phyloP scores from a whole-genome alignment of 805 yeast species.

The Wickerhamia fluorescens region DNA sequence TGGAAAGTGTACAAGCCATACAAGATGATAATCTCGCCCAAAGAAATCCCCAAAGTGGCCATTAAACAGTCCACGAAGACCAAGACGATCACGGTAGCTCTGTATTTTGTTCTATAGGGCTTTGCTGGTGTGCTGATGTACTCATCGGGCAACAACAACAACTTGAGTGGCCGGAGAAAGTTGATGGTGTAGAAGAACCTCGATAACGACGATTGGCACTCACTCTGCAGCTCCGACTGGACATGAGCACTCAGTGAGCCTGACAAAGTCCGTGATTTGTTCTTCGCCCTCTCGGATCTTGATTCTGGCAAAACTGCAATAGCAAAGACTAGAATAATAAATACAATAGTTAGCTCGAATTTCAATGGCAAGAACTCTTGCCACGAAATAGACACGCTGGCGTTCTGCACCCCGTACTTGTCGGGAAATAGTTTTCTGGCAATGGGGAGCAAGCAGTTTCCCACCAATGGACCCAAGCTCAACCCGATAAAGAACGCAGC shows the following conservation, averaged over 20 bases:
- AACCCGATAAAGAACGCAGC: slow-evolving; percentile 56
- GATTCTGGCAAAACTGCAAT: slow-evolving; percentile 52
- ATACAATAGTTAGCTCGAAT: slow-evolving; percentile 25
- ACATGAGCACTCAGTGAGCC: slow-evolving; percentile 8
- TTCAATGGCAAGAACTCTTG: slow-evolving; percentile 28
- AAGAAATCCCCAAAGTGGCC: slow-evolving; percentile 31
- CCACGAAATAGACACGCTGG: slow-evolving; percentile 8
- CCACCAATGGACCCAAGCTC: slow-evolving; percentile 58
- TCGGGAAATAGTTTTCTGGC: not conserved
- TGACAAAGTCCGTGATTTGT: slow-evolving; percentile 41
- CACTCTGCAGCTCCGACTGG: not conserved
- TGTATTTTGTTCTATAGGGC: slow-evolving; percentile 9
- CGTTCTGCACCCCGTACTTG: not conserved
- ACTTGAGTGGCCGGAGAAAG: slow-evolving; percentile 42
- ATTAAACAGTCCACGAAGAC: slow-evolving; percentile 38
- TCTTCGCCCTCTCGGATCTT: slow-evolving; percentile 47
- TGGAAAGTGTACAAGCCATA: slow-evolving; percentile 47
- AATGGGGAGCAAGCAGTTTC: slow-evolving; percentile 26
- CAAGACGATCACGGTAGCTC: slow-evolving; percentile 41
- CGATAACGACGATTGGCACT: too few relatives aligned
- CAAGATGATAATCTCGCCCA: slow-evolving; percentile 38
- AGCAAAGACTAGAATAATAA: slow-evolving; percentile 21
- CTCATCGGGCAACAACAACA: slow-evolving; percentile 47
- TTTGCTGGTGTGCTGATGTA: slow-evolving; percentile 2
- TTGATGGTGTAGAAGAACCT: too few relatives aligned